Percentiles rank a stretch among this genome's conserved stretches.
phyloP scores from a whole-genome alignment of 2,329 filamentous ascomycete genomes.

The Fusarium papillatum region DNA sequence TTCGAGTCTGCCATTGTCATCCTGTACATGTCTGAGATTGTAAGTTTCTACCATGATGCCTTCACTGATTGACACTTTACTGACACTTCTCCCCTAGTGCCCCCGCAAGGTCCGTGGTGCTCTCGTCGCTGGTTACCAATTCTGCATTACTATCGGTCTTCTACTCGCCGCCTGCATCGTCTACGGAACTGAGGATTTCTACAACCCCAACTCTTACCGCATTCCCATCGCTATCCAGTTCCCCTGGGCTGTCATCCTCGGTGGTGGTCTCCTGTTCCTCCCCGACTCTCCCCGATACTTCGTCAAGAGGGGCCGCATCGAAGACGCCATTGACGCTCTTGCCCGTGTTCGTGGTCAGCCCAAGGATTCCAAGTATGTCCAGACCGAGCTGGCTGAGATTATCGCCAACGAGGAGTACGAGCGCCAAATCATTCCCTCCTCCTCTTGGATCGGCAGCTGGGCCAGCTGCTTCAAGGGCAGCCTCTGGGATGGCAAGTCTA shows the following conservation, averaged over 20 bases:
- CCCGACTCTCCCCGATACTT: conserved; percentile 39
- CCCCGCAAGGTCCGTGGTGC: conserved; percentile 37
- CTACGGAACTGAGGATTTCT: conserved; percentile 31
- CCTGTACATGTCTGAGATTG: conserved; percentile 43
- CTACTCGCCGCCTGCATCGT: conserved; percentile 35
- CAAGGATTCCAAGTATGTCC: conserved; percentile 38
- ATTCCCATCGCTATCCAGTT: conserved; percentile 38
- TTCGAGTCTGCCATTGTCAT: conserved; percentile 42
- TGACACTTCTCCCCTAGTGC: conserved; percentile 24
- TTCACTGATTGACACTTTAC: conserved; percentile 72
- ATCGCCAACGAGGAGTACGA: conserved; percentile 93
- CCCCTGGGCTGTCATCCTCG: conserved; percentile 38
- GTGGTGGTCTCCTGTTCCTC: conserved; percentile 36
- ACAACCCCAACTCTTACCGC: conserved; percentile 28
- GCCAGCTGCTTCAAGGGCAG: conserved; percentile 40
- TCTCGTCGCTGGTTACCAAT: conserved; percentile 40
- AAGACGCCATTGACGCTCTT: conserved; percentile 32
- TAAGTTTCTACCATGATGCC: conserved; percentile 75
- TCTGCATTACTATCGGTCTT: conserved; percentile 40
- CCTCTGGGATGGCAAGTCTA: conserved; percentile 48
- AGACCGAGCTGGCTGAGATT: conserved; percentile 54
- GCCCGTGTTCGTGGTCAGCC: conserved; percentile 32
- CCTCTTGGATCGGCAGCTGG: conserved; percentile 32
- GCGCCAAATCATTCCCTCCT: conserved; percentile 46
- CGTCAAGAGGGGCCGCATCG: conserved; percentile 35